Evolutionary conservation across 495 filamentous ascomycete genomes (phyloP).

Genomic region (Lichina pygmaea): DNA sequence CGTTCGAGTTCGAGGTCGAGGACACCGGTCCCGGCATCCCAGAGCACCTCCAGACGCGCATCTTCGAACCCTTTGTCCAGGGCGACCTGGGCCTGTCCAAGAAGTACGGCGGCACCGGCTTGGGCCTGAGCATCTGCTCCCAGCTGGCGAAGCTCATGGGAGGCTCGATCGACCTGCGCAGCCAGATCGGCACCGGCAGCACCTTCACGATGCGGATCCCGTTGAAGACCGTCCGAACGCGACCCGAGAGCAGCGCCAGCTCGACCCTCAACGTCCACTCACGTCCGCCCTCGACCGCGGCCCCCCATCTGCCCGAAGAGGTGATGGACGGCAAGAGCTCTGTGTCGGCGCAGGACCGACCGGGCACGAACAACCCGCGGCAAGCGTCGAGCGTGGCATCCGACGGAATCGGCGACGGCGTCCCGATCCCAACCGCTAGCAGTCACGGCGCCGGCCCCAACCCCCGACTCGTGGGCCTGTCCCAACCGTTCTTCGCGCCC

Average conservation of each 20-base stretch:
- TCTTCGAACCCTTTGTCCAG: slow-evolving; percentile 90
- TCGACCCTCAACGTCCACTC: slow-evolving; percentile 8
- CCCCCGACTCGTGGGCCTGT: slow-evolving; percentile 57
- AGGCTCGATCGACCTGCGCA: slow-evolving; percentile 44
- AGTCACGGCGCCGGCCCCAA: slow-evolving; percentile 24
- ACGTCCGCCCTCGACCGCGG: slow-evolving; percentile 7
- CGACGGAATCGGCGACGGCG: neutral
- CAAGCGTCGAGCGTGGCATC: too few species aligned
- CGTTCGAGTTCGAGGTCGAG: slow-evolving; percentile 70
- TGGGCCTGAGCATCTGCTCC: slow-evolving; percentile 69
- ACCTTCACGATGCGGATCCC: slow-evolving; percentile 69
- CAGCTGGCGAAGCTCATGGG: slow-evolving; percentile 68
- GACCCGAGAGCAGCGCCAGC: slow-evolving; percentile 24
- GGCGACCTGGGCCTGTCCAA: slow-evolving; percentile 70
- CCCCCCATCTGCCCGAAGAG: slow-evolving; percentile 1
- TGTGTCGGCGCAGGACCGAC: neutral
- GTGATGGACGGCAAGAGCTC: neutral
- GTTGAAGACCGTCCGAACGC: slow-evolving; percentile 44
- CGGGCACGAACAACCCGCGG: neutral
- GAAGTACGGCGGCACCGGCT: slow-evolving; percentile 75
- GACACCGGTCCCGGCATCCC: slow-evolving; percentile 87
- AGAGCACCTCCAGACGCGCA: slow-evolving; percentile 39
- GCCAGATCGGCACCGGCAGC: slow-evolving; percentile 45
- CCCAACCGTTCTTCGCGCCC: slow-evolving; percentile 62
- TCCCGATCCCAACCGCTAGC: neutral